Evolutionary conservation across 345 rosid species (phyloP).

Genomic region (Bruguiera gymnorhiza): DNA sequence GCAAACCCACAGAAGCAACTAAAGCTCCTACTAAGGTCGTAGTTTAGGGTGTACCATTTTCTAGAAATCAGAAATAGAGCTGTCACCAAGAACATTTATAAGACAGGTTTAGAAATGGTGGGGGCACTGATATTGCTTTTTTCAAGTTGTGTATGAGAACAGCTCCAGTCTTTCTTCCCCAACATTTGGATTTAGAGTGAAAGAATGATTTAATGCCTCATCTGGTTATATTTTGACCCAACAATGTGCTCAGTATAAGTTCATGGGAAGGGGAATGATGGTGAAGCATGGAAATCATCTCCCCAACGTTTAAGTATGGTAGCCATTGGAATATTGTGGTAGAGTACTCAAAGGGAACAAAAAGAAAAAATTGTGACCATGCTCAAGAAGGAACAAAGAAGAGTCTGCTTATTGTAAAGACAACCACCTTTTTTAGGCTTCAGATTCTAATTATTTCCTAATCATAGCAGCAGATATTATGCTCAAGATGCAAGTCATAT

Average conservation of each 20-base stretch:
- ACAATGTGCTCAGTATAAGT: slow-evolving; percentile 2
- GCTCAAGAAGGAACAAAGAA: neutral
- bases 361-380: neutral
- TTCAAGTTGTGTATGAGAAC: neutral
- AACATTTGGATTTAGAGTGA: neutral
- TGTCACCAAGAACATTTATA: neutral
- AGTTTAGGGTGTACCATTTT: neutral
- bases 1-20: neutral
- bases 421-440: neutral
- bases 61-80: neutral
- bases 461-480: neutral
- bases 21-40: neutral
- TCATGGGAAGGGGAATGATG: neutral
- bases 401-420: too few species aligned
- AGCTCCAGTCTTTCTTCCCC: neutral
- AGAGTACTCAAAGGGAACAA: neutral
- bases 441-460: neutral
- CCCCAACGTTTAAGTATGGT: neutral
- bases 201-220: neutral
- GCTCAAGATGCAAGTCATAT: slow-evolving; percentile 10
- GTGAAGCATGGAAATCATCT: neutral
- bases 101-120: neutral
- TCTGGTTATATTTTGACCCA: neutral
- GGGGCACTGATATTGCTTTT: neutral
- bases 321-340: neutral